Evolutionary conservation across 495 filamentous ascomycete species (phyloP).

Genomic region (Neurospora tetrasperma): DNA sequence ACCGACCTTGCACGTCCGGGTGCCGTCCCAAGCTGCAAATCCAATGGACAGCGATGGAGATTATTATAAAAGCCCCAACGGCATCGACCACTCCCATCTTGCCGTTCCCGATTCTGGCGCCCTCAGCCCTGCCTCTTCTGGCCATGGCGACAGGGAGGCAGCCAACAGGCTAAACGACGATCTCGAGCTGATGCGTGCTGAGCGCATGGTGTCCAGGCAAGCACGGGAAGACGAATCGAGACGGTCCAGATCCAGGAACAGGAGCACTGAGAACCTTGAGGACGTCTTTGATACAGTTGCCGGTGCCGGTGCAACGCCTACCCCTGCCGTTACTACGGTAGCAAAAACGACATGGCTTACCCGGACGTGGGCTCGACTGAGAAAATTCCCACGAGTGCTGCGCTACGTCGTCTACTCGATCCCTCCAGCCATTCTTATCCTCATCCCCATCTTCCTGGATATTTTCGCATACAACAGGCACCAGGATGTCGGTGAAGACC

Average conservation of each 20-base stretch:
- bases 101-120: slow-evolving; percentile 9
- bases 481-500: slow-evolving; percentile 48
- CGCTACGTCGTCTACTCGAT: slow-evolving; percentile 84
- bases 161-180: slow-evolving; percentile 73
- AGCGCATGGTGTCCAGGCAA: slow-evolving; percentile 57
- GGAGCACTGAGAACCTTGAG: slow-evolving; percentile 43
- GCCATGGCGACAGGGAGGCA: slow-evolving; percentile 39
- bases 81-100: slow-evolving; percentile 14
- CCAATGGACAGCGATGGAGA: slow-evolving; percentile 13
- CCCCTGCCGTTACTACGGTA: slow-evolving; percentile 51
- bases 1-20: slow-evolving; percentile 16
- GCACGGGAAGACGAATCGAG: slow-evolving; percentile 26
- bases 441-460: slow-evolving; percentile 76
- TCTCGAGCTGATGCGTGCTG: slow-evolving; percentile 69
- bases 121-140: slow-evolving; percentile 13
- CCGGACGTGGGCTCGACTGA: slow-evolving; percentile 39
- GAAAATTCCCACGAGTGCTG: slow-evolving; percentile 64
- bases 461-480: slow-evolving; percentile 45
- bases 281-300: slow-evolving; percentile 70
- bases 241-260: slow-evolving; percentile 26
- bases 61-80: slow-evolving; percentile 8
- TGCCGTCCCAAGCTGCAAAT: slow-evolving; percentile 15
- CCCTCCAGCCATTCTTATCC: slow-evolving; percentile 59
- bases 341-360: slow-evolving; percentile 52
- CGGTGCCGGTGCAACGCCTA: slow-evolving; percentile 25